These are phyloP conservation scores for Solanum sejunctum DNA, from an alignment of 257 asterid genomes.

Conservation along the genomic window DNA sequence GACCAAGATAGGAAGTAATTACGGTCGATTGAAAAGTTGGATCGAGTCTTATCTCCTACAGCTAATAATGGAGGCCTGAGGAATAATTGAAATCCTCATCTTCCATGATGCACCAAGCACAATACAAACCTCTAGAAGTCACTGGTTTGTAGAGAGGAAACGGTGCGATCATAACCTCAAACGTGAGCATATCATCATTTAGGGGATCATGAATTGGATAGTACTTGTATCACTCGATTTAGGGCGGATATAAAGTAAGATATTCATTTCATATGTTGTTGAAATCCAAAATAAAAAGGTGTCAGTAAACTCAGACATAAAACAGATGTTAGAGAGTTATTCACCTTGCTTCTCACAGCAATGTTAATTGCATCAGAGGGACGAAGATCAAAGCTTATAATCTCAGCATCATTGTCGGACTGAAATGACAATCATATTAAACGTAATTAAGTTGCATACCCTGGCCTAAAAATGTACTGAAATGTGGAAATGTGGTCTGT, in stretches of 20 bases:
- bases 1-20: not conserved
- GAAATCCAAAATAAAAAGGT: not conserved
- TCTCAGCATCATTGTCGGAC: conserved; percentile 62
- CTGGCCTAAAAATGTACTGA: not conserved
- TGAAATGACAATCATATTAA: conserved; percentile 19
- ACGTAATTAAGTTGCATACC: not conserved
- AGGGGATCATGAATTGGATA: not conserved
- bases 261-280: not conserved
- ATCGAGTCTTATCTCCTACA: not conserved
- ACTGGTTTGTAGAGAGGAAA: not conserved
- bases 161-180: not conserved
- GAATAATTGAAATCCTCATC: not conserved
- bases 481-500: not conserved
- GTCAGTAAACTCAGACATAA: not conserved
- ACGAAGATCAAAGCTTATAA: conserved; percentile 73
- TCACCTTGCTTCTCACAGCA: conserved; percentile 97
- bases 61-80: not conserved
- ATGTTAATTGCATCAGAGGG: conserved; percentile 98
- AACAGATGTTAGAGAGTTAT: not conserved
- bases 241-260: not conserved
- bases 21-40: not conserved
- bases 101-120: not conserved
- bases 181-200: not conserved
- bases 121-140: not conserved
- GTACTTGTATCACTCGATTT: not conserved